A percentile compares a stretch with the other conserved stretches of the same genome.
Conservation (phyloP, 371 early-diverging fungal genomes). For the Dinochytrium kinnereticum region DNA sequence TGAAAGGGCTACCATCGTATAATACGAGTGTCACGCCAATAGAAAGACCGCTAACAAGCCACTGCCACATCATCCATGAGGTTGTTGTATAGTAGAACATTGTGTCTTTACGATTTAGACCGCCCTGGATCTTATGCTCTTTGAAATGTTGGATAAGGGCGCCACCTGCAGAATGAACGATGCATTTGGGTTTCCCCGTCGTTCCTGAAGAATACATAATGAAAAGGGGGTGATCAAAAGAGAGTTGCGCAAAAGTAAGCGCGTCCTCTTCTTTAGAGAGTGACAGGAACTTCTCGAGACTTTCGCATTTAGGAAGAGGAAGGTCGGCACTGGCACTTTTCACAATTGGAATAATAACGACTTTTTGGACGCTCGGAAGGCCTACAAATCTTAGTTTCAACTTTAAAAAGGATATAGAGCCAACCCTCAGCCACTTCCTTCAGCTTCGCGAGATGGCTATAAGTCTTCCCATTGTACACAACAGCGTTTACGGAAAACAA, state of each 20-base stretch:
- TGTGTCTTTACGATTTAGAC: conserved; percentile 74
- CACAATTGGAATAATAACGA: conserved; percentile 80
- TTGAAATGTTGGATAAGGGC: conserved; percentile 90
- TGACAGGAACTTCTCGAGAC: conserved; percentile 21
- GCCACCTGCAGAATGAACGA: conserved; percentile 95
- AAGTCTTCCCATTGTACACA: conserved; percentile 84
- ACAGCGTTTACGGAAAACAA: conserved; percentile 90
- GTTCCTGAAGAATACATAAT: conserved; percentile 98
- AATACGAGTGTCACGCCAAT: conserved; percentile 81
- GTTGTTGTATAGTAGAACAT: conserved; percentile 92
- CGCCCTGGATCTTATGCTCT: conserved; percentile 90
- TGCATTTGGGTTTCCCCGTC: conserved; percentile 97
- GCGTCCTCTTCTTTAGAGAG: conserved; percentile 2
- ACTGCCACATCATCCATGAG: conserved; percentile 99
- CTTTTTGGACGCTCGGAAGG: conserved; percentile 63
- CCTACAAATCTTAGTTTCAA: conserved; percentile 25
- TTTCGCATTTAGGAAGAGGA: conserved; percentile 49
- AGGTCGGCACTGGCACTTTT: conserved; percentile 45
- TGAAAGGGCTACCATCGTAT: conserved; percentile 96
- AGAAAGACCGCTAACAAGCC: conserved; percentile 76
- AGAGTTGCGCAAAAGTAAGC: conserved; percentile 79
- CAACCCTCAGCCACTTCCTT: conserved; percentile 65
- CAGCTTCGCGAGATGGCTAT: conserved; percentile 83
- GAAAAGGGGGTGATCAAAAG: conserved; percentile 93
- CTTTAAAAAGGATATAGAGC: background rate